Evolutionary conservation across 1,284 basidiomycete species (phyloP).

Genomic region (Boletus sp.): DNA sequence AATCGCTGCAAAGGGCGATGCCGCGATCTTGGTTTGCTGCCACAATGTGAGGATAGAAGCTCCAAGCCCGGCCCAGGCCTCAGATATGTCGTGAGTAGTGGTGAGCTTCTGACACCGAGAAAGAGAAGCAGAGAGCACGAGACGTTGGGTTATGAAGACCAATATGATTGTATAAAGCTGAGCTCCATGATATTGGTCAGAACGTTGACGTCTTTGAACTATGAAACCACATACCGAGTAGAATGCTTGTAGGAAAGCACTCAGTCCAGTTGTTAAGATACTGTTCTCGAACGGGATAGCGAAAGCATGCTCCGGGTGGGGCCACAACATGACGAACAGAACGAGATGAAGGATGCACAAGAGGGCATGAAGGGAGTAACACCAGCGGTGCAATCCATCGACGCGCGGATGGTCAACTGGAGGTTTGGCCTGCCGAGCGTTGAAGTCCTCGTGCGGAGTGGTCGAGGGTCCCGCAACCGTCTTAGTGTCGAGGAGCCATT

Average conservation of each 20-base stretch:
- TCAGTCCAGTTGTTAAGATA: constrained; percentile 3
- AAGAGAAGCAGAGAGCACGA: neutral
- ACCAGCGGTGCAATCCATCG: neutral
- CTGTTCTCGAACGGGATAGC: constrained; percentile 1
- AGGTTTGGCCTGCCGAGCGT: too few species aligned
- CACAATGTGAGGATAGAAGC: neutral
- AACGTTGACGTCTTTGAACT: too few species aligned
- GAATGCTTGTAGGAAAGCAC: neutral
- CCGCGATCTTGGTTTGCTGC: constrained; percentile 2
- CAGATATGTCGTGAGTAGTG: too few species aligned
- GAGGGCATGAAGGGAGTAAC: constrained; percentile 4
- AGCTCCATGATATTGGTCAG: neutral
- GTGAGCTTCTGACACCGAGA: neutral
- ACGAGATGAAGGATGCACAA: constrained; percentile 4
- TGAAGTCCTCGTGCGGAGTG: neutral
- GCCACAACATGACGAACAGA: neutral
- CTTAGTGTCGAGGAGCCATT: neutral
- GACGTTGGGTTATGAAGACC: neutral
- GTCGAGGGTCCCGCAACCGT: neutral
- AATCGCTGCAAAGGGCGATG: neutral
- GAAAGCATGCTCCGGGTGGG: constrained; percentile 4
- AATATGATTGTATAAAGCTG: too few species aligned
- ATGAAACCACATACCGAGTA: too few species aligned
- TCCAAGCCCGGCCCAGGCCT: too few species aligned
- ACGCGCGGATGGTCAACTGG: neutral